Conservation (phyloP, 2,329 filamentous ascomycete genomes). For the Alternaria triticina region DNA sequence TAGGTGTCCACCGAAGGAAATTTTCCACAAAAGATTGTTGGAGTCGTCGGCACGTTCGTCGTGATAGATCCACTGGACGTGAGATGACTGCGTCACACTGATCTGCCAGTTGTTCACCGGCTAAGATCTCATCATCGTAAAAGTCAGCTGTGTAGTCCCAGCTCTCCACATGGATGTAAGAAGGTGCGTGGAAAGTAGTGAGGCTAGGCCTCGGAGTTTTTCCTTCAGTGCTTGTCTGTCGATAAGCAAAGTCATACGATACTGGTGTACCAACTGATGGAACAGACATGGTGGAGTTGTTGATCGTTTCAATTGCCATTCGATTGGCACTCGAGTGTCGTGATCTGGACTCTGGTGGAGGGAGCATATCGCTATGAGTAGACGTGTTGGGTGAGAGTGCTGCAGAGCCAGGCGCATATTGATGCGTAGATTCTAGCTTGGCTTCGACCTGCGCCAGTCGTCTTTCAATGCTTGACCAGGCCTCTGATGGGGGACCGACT, state of each 20-base stretch:
- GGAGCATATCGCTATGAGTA: conserved; percentile 19
- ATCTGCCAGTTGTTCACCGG: conserved; percentile 32
- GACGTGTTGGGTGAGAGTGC: conserved; percentile 23
- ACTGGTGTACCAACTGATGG: conserved; percentile 20
- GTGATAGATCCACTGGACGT: conserved; percentile 21
- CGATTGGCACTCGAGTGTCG: conserved; percentile 27
- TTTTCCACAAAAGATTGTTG: conserved; percentile 36
- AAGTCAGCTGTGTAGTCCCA: conserved; percentile 39
- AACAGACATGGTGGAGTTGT: conserved; percentile 14
- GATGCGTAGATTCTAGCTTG: conserved; percentile 25
- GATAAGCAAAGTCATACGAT: conserved; percentile 33
- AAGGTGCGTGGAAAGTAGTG: conserved; percentile 26
- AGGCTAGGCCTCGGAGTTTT: conserved; percentile 32
- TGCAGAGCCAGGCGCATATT: conserved; percentile 20
- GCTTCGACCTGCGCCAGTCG: conserved; percentile 33
- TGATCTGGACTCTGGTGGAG: conserved; percentile 10
- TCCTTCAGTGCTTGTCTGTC: conserved; percentile 33
- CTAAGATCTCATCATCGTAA: conserved; percentile 35
- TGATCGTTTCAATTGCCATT: conserved; percentile 17
- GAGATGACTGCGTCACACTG: conserved; percentile 25
- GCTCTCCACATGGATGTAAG: conserved; percentile 32
- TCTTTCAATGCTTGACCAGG: conserved; percentile 28
- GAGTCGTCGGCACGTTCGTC: conserved; percentile 28
- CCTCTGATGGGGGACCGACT: conserved; percentile 19
- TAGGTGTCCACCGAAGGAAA: conserved; percentile 37